Conservation (phyloP, 2,329 filamentous ascomycete genomes). For the Gyromitra esculenta region DNA sequence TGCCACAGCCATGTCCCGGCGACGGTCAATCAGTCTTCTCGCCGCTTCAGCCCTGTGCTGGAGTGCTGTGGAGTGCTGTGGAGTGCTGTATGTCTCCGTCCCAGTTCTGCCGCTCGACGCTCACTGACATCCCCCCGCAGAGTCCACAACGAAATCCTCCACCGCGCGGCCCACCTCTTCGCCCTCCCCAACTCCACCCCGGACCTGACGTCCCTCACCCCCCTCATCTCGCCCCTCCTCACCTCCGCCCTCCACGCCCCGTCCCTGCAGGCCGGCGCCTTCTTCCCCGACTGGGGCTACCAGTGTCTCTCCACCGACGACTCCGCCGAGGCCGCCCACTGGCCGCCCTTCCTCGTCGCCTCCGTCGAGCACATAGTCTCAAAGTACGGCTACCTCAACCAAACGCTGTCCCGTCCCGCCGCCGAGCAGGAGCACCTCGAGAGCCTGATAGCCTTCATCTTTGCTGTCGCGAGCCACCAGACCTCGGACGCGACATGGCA, state of each 20-base stretch:
- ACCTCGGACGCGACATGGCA: constrained; percentile 57
- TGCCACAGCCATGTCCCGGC: not conserved
- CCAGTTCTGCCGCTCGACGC: not conserved
- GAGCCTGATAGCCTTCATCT: constrained; percentile 55
- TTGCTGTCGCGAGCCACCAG: constrained; percentile 55
- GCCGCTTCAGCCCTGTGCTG: constrained; percentile 32
- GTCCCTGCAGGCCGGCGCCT: constrained; percentile 57
- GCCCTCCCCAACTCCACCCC: constrained; percentile 54
- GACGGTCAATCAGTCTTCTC: constrained; percentile 14
- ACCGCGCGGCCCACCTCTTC: constrained; percentile 56
- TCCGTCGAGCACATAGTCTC: constrained; percentile 54
- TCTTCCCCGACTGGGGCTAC: constrained; percentile 58
- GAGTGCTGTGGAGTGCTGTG: constrained; percentile 24
- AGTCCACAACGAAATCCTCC: constrained; percentile 57
- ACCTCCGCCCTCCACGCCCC: constrained; percentile 50
- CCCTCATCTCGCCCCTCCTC: constrained; percentile 54
- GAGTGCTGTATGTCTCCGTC: constrained; percentile 23
- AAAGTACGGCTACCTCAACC: constrained; percentile 55
- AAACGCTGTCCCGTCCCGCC: constrained; percentile 17
- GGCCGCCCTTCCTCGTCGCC: constrained; percentile 57
- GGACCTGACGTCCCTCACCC: constrained; percentile 40
- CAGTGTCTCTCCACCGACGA: constrained; percentile 56
- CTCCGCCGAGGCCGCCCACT: constrained; percentile 57
- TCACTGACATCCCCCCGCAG: constrained; percentile 29
- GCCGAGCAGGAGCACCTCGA: constrained; percentile 56